Percentiles rank a stretch among this genome's conserved stretches.
Conservation (phyloP, 2,329 filamentous ascomycete genomes). For the Curvularia sp. region DNA sequence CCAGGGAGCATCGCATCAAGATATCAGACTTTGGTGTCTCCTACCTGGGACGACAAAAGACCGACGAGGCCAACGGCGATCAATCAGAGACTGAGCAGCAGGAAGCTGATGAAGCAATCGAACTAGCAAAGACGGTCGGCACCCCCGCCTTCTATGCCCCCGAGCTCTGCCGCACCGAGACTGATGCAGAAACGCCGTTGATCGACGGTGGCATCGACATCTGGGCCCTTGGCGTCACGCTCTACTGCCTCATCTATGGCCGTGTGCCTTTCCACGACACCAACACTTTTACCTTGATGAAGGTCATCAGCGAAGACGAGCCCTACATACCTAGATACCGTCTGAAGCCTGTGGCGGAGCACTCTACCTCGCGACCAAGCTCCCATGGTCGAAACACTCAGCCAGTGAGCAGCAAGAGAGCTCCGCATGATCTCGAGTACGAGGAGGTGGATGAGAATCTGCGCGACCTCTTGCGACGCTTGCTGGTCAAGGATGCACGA, state of each 20-base stretch:
- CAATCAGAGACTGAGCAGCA: constrained; percentile 81
- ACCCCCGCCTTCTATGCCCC: constrained; percentile 98
- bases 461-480: constrained; percentile 75
- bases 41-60: constrained; percentile 87
- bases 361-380: constrained; percentile 54
- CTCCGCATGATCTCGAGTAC: constrained; percentile 80
- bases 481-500: constrained; percentile 88
- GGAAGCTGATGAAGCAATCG: constrained; percentile 89
- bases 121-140: constrained; percentile 97
- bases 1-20: constrained; percentile 84
- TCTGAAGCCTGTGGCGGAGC: constrained; percentile 71
- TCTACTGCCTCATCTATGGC: constrained; percentile 94
- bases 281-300: constrained; percentile 91
- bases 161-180: constrained; percentile 89
- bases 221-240: constrained; percentile 94
- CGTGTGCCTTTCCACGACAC: constrained; percentile 92
- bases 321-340: constrained; percentile 84
- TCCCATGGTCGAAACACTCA: constrained; percentile 56
- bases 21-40: constrained; percentile 99
- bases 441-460: constrained; percentile 84
- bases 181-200: constrained; percentile 70
- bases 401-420: constrained; percentile 70
- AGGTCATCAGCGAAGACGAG: constrained; percentile 89
- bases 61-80: constrained; percentile 76
- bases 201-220: constrained; percentile 94